phyloP scores from a whole-genome alignment of 1,139 yeast species.

The Candida sp. region DNA sequence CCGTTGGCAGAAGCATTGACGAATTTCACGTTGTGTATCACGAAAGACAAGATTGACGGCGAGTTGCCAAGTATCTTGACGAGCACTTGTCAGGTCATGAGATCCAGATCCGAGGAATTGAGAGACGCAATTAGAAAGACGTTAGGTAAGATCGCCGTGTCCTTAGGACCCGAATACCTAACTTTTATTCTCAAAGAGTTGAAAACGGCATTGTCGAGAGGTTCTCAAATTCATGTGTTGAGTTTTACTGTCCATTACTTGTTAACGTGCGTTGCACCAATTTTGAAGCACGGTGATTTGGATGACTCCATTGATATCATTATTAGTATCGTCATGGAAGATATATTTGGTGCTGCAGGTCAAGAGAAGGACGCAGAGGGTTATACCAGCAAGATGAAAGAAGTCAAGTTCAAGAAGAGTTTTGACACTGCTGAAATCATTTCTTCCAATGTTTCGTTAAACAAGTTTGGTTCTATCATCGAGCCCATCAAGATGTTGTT shows the following conservation, averaged over 20 bases:
- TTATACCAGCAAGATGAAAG: constrained; percentile 85
- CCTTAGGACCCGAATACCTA: constrained; percentile 77
- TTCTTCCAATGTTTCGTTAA: constrained; percentile 66
- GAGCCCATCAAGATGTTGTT: constrained; percentile 74
- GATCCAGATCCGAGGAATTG: constrained; percentile 86
- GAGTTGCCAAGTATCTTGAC: constrained; percentile 86
- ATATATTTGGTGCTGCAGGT: constrained; percentile 90
- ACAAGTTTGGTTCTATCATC: constrained; percentile 62
- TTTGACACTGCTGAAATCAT: constrained; percentile 85
- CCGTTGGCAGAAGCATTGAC: constrained; percentile 86
- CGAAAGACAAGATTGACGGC: constrained; percentile 55
- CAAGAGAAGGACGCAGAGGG: constrained; percentile 96
- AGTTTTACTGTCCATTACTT: constrained; percentile 86
- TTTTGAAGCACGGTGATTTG: constrained; percentile 69
- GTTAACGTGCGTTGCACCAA: constrained; percentile 53
- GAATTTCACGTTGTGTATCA: constrained; percentile 67
- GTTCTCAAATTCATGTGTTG: constrained; percentile 93
- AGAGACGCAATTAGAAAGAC: constrained; percentile 88
- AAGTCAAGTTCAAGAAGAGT: constrained; percentile 89
- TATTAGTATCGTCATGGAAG: constrained; percentile 86
- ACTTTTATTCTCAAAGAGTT: constrained; percentile 79
- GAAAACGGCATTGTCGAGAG: constrained; percentile 78
- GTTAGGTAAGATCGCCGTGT: constrained; percentile 63
- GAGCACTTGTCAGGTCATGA: constrained; percentile 82
- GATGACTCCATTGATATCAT: constrained; percentile 69